Percentiles rank a stretch among this genome's conserved stretches.
Conservation (phyloP, 345 rosid genomes). For the Arabidopsis arenosa region DNA sequence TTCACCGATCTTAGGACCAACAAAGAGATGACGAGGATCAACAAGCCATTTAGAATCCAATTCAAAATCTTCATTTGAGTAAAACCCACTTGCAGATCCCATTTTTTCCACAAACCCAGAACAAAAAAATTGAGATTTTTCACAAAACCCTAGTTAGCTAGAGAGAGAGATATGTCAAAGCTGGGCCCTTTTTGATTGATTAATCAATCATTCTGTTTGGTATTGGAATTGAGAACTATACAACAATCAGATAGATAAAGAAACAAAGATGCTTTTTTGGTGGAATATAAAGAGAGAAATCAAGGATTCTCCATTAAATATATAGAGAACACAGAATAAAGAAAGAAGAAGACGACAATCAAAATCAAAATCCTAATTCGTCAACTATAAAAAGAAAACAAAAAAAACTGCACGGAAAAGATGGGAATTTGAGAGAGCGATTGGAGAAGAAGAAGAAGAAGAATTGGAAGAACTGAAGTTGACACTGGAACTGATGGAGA, state of each 20-base stretch:
- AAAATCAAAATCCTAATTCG: constrained; percentile 31
- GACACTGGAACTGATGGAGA: constrained; percentile 42
- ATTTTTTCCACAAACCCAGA: constrained; percentile 52
- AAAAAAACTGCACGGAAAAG: constrained; percentile 18
- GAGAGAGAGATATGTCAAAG: constrained; percentile 23
- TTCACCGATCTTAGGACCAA: constrained; percentile 98
- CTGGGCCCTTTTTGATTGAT: constrained; percentile 33
- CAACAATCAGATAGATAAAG: constrained; percentile 8
- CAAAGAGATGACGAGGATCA: constrained; percentile 88
- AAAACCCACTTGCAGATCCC: constrained; percentile 85
- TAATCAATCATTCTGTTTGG: constrained; percentile 44
- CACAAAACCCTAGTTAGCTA: constrained; percentile 26
- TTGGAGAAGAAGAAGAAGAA: constrained; percentile 18
- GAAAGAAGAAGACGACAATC: constrained; percentile 33
- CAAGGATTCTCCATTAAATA: constrained; percentile 29
- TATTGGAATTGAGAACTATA: constrained; percentile 36
- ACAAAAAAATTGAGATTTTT: background rate
- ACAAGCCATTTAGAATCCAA: constrained; percentile 89
- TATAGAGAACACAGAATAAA: constrained; percentile 41
- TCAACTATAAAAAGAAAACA: constrained; percentile 19
- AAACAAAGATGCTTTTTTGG: constrained; percentile 21
- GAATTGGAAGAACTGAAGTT: constrained; percentile 35
- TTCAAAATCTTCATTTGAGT: constrained; percentile 58
- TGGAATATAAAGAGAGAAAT: constrained; percentile 3
- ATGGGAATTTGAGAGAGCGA: constrained; percentile 31